Evolutionary conservation across 116 monocot genomes (phyloP).

Genomic region (Zostera marina): DNA sequence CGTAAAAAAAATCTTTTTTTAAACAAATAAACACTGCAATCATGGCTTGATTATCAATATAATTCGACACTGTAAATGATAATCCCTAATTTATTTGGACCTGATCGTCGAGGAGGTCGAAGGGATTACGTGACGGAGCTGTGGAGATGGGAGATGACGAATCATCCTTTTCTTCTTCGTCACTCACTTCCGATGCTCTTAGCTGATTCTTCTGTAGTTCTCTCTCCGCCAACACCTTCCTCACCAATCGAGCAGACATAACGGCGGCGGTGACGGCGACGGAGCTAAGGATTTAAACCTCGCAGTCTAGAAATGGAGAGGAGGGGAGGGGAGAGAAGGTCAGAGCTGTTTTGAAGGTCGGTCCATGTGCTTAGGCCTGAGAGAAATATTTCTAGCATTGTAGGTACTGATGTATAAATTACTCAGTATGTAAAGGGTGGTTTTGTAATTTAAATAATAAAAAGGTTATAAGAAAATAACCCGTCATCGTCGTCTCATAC

Average conservation of each 20-base stretch:
- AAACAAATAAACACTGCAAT: neutral
- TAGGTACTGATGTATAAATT: too few species aligned
- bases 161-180: conserved; percentile 1
- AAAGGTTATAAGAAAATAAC: too few species aligned
- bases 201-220: conserved; percentile 2
- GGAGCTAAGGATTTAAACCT: too few species aligned
- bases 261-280: neutral
- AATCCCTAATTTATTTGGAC: conserved; percentile 3
- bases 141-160: neutral
- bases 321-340: too few species aligned
- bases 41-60: neutral
- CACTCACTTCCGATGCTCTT: neutral
- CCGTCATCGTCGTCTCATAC: too few species aligned
- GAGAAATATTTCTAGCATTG: too few species aligned
- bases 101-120: conserved; percentile 20
- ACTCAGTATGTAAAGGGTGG: too few species aligned
- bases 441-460: too few species aligned
- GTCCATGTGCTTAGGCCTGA: too few species aligned
- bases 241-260: conserved; percentile 17
- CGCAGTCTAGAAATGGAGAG: too few species aligned
- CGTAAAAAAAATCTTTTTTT: too few species aligned
- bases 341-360: too few species aligned
- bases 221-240: conserved; percentile 14
- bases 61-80: neutral
- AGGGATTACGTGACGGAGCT: conserved; percentile 17